A percentile compares a stretch with the other conserved stretches of the same genome.
Evolutionary conservation across 1,284 basidiomycete species (phyloP).

Genomic region (Lentinula novae-zelandiae): DNA sequence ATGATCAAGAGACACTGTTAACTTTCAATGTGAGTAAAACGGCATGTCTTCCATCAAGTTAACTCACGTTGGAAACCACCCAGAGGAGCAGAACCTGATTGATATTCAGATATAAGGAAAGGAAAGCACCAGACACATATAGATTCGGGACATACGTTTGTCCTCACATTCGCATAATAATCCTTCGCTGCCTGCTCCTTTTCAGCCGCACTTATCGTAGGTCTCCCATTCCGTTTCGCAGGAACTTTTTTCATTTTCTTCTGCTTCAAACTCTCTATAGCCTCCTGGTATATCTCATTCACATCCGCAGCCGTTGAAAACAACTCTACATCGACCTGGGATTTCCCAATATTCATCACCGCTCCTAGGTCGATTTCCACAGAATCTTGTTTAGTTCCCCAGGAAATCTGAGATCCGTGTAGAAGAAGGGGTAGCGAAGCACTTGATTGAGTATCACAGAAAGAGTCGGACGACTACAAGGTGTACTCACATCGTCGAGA

Average conservation of each 20-base stretch:
- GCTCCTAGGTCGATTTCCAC: constrained; percentile 76
- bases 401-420: constrained; percentile 57
- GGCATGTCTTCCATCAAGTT: not conserved
- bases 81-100: constrained; percentile 72
- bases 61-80: constrained; percentile 77
- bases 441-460: not conserved
- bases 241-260: constrained; percentile 32
- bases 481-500: constrained; percentile 64
- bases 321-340: constrained; percentile 87
- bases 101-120: not conserved
- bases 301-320: constrained; percentile 84
- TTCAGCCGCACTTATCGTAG: constrained; percentile 41
- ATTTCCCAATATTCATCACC: constrained; percentile 73
- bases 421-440: not conserved
- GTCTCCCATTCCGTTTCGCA: not conserved
- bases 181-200: constrained; percentile 79
- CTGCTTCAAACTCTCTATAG: constrained; percentile 77
- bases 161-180: constrained; percentile 88
- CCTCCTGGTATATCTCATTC: constrained; percentile 87
- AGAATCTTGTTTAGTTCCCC: constrained; percentile 87
- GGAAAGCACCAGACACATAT: too few species aligned
- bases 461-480: not conserved
- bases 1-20: constrained; percentile 69
- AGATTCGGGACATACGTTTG: constrained; percentile 56
- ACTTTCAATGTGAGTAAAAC: constrained; percentile 5